Base-by-base conservation (phyloP, 768 basidiomycete genomes). In the Trametes villosa region DNA sequence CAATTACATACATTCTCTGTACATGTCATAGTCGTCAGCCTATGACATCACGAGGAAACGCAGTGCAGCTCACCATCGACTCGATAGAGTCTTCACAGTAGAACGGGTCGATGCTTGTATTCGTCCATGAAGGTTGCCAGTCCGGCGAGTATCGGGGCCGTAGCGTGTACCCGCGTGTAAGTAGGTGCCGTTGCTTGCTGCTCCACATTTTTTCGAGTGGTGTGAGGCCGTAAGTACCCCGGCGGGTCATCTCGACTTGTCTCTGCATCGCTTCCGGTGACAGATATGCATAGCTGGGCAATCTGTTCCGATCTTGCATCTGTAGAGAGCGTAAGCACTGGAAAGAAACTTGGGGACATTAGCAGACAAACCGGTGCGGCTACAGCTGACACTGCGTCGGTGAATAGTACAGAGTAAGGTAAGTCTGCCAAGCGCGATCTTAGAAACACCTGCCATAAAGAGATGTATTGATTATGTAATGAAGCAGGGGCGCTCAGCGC, bases 1-100 rank as follows among this genome's bases (percentile, higher is more conserved):
- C 69, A 27, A 70, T 65, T 24, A 67, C 57, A 15, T 53, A 12
- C 26, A 44, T 48, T 34, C 38, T 33, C 56, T 57, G 36, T 22
- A 4, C 62, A 54, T 18, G 34, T n/a, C n/a, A 52, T 3, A 47
- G 13, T 30, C 8, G 9, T 5, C 15, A 13, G 22, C 9, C 1
- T 17, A 9, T 8, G 42, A 0, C 6, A 9, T 58, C 1, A 15
- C 31, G 29, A 15, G 6, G n/a, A 30, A 2, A 27, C 17, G 38
- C 26, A 34, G 1, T 30, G 38, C 18, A 3, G 26, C 49, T 29
- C 31, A 65, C 64, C 9, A 40, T 13, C 11, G 42, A 27, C 22
- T 40, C 30, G 20, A 65, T 54, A 15, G 64, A 57, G 38, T 65
- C 64, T 36, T 65, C 64, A 45, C 64, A 65, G 24, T 48, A 65